Base-by-base conservation (phyloP, 441 rosid genomes). In the Gossypium trilobum region DNA sequence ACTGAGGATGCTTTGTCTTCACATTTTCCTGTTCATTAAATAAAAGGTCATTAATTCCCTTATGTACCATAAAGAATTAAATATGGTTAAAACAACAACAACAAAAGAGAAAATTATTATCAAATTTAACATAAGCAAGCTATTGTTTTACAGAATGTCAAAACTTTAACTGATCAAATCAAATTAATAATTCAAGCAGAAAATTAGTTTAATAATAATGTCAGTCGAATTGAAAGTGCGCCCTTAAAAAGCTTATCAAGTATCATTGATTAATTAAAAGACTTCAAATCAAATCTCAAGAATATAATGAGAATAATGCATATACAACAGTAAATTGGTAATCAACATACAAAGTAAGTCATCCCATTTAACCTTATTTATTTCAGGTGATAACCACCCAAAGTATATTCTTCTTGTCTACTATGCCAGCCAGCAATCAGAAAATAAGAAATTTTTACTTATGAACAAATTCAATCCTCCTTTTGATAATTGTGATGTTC, bases 1-100 rank as follows among this genome's bases (percentile, higher is more conserved):
- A 82, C 82, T 92, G 99, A 17, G 99, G 99, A 85, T 90, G 97
- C 80, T 92, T 94, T 2, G 99, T 92, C 80, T 92, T 92, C 78
- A 92, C 92, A 83, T 82, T 90, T 82, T 94, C 98, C 98, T 94
- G 83, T 59, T 55, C 17, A 75, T 4, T 9, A 33, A 72, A 71
- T 36, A 65, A 70, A 8, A 55, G 1, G 54, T 56, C 36, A 55
- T 56, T 31, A 56, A 36, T 52, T 69, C 22, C 22, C 54, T 39
- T 56, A 11, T 5, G 31, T 33, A 70, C 54, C 57, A 63, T 55
- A 67, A 33, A 29, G 0, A 39, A 48, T 6, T n/a, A 23, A 46
- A 7, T 44, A 65, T 22, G 54, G 1, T 44, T 20, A 65, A 65
- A 44, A 65, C 33, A 44, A 65, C 17, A 2, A 3, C 10, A 5